Evolutionary conservation across 2,329 filamentous ascomycete species (phyloP).

Genomic region (Xylaria digitata): DNA sequence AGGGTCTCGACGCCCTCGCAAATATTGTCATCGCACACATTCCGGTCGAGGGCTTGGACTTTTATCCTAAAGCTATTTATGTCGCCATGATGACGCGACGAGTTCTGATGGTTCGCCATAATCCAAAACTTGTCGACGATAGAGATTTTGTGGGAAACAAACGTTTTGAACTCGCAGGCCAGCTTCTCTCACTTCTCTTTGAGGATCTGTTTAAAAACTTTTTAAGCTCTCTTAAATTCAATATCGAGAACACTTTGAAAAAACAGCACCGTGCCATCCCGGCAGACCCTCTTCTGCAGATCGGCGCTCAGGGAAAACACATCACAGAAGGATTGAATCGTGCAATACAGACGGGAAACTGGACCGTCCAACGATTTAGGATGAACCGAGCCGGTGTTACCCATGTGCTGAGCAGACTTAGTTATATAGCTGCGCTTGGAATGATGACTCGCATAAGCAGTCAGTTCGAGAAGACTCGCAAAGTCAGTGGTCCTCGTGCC

Average conservation of each 20-base stretch:
- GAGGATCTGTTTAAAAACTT: constrained; percentile 99
- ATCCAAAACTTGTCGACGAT: constrained; percentile 91
- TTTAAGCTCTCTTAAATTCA: constrained; percentile 86
- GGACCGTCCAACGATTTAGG: constrained; percentile 97
- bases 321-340: constrained; percentile 95
- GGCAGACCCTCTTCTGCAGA: constrained; percentile 86
- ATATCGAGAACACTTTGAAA: constrained; percentile 94
- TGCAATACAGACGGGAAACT: constrained; percentile 97
- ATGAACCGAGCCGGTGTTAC: constrained; percentile 98
- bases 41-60: constrained; percentile 89
- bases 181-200: constrained; percentile 91
- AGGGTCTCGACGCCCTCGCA: constrained; percentile 91
- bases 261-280: constrained; percentile 90
- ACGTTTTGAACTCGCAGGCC: constrained; percentile 91
- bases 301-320: constrained; percentile 84
- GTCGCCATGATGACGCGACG: constrained; percentile 97
- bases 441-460: constrained; percentile 99
- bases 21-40: constrained; percentile 96
- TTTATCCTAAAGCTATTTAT: constrained; percentile 96
- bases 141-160: constrained; percentile 99
- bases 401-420: constrained; percentile 92
- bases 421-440: constrained; percentile 94
- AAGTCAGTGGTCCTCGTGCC: constrained; percentile 94
- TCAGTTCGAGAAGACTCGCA: constrained; percentile 98
- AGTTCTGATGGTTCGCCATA: constrained; percentile 92